A percentile compares a stretch with the other conserved stretches of the same genome.
Conservation (phyloP, 257 asterid species). For the Coffea eugenioides region DNA sequence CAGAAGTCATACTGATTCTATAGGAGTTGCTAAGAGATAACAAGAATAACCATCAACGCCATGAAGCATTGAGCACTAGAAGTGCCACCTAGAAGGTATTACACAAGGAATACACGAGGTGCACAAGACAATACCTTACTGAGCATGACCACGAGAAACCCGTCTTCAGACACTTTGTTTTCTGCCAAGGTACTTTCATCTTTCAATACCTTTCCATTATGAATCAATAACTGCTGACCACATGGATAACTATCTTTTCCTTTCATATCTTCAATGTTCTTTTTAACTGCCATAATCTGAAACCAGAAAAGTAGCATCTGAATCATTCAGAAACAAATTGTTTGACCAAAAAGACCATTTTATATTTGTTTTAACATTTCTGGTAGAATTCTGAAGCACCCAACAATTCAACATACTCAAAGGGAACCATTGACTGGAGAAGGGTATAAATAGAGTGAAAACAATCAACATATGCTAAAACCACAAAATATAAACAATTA, state of each 20-base stretch:
- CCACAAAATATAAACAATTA: neutral
- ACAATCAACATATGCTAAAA: neutral
- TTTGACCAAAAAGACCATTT: neutral
- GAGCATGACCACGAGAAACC: conserved; percentile 95
- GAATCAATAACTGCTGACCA: conserved; percentile 86
- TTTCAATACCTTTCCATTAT: conserved; percentile 85
- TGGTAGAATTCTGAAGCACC: neutral
- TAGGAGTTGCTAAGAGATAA: neutral
- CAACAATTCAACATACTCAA: neutral
- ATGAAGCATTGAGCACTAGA: neutral
- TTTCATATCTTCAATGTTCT: conserved; percentile 81
- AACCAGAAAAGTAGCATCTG: conserved; percentile 11
- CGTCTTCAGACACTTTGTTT: conserved; percentile 84
- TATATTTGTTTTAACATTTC: neutral
- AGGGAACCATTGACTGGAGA: neutral
- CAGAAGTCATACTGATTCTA: neutral
- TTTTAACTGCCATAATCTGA: conserved; percentile 89
- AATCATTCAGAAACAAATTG: conserved; percentile 12
- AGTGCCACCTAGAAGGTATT: neutral
- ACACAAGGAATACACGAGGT: neutral
- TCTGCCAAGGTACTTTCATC: conserved; percentile 77
- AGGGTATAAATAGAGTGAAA: neutral
- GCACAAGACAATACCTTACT: conserved; percentile 56
- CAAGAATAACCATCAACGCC: neutral
- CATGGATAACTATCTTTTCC: conserved; percentile 91